Conservation (phyloP, 805 yeast species). For the Candida silvatica region DNA sequence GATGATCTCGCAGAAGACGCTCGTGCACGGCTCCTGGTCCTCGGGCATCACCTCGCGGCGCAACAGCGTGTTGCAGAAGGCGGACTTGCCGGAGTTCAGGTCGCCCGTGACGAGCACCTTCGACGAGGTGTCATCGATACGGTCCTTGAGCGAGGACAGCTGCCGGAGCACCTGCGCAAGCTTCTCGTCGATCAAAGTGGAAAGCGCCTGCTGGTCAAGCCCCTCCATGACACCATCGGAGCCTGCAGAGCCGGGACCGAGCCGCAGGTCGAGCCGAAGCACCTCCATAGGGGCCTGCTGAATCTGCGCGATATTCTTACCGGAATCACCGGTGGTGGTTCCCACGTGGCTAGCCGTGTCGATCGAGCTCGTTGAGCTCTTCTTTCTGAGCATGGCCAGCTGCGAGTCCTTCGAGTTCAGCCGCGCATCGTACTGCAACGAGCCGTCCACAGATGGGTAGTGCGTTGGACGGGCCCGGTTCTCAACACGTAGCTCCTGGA, state of each 20-base stretch:
- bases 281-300: slow-evolving; percentile 42
- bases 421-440: slow-evolving; percentile 21
- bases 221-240: slow-evolving; percentile 38
- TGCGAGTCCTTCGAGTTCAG: slow-evolving; percentile 44
- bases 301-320: background rate
- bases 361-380: slow-evolving; percentile 19
- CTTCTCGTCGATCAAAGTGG: slow-evolving; percentile 63
- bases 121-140: slow-evolving; percentile 87
- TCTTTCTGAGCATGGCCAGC: slow-evolving; percentile 41
- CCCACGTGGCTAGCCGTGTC: background rate
- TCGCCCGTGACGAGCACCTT: slow-evolving; percentile 97
- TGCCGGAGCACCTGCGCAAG: slow-evolving; percentile 60
- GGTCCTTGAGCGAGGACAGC: slow-evolving; percentile 58
- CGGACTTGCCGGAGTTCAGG: slow-evolving; percentile 91
- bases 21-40: slow-evolving; percentile 97
- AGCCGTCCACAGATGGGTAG: slow-evolving; percentile 41
- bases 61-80: slow-evolving; percentile 86
- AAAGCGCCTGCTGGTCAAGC: slow-evolving; percentile 60
- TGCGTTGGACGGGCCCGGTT: slow-evolving; percentile 54
- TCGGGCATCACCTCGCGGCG: slow-evolving; percentile 77
- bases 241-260: slow-evolving; percentile 33
- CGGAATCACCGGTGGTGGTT: background rate
- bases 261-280: slow-evolving; percentile 52
- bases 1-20: slow-evolving; percentile 89
- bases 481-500: slow-evolving; percentile 44